Percentiles rank a stretch among this genome's conserved stretches.
phyloP scores from a whole-genome alignment of 441 rosid genomes.

The Populus trichocarpa region DNA sequence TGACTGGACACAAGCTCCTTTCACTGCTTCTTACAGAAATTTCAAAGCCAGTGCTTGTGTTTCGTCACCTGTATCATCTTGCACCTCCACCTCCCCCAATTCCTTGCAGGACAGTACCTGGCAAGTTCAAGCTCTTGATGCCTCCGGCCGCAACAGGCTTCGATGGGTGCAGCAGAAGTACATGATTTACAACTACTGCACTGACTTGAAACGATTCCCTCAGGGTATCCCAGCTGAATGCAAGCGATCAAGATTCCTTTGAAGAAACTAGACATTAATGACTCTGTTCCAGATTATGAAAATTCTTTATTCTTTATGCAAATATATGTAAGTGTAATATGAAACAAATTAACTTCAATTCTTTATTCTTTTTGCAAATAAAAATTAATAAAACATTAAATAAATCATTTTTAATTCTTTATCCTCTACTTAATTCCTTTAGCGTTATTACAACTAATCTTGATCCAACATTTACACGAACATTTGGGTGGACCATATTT shows the following conservation, averaged over 20 bases:
- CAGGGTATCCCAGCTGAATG: constrained; percentile 22
- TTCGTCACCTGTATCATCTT: constrained; percentile 12
- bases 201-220: constrained; percentile 18
- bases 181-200: constrained; percentile 29
- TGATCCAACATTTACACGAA: too few species aligned
- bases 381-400: too few species aligned
- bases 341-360: too few species aligned
- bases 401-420: too few species aligned
- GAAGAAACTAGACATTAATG: neutral
- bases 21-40: constrained; percentile 31
- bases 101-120: constrained; percentile 1
- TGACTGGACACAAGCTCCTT: constrained; percentile 31
- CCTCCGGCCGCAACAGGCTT: constrained; percentile 15
- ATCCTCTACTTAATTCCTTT: too few species aligned
- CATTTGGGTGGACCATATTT: too few species aligned
- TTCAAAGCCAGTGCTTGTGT: constrained; percentile 31
- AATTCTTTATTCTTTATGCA: neutral
- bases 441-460: too few species aligned
- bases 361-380: too few species aligned
- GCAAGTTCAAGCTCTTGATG: constrained; percentile 13
- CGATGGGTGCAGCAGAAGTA: constrained; percentile 26
- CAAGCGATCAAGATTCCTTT: constrained; percentile 7
- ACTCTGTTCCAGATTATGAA: too few species aligned
- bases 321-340: neutral
- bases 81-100: neutral